Evolutionary conservation across 2,329 filamentous ascomycete genomes (phyloP), one percentile per base, ranked within the genome.

Genomic region (Amesomyces nigricolor): DNA sequence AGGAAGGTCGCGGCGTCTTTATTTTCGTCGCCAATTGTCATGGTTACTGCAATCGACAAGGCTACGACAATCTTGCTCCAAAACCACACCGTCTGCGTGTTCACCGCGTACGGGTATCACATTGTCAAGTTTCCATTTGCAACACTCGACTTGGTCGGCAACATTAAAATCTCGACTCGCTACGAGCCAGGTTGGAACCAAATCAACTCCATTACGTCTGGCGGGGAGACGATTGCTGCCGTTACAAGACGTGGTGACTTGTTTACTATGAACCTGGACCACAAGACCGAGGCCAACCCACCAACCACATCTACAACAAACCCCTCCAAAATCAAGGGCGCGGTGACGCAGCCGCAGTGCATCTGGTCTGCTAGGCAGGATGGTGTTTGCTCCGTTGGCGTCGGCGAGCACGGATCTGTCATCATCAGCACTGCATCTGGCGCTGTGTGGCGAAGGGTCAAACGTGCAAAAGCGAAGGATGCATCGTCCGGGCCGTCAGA

Each of bases 21-120:
- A 1, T 88, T 94, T 65, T 79, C 79, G 10, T 82, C 83, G 3
- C 82, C 69, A 0, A 96, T 99, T 51, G 75, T 80, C 26, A 88
- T 87, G 68, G 89, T 94, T 0, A 88, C 89, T 0, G 92, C 91
- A 3, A 96, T 95, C 56, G 92, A 97, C 66, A 86, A 86, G 62
- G 94, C 94, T 6, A 96, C 94, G 0, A 86, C 87, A 1, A 87
- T 91, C 59, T 73, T 99, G 29, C 79, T 99, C 3, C 87, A 91
- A 47, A 95, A 91, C 63, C 85, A 88, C 62, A 90, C 91, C 17
- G 90, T 97, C 9, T 95, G 88, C 78, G 86, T 99, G 0, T 96
- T 99, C 64, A 92, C 91, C 0, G 95, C 95, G 62, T 97, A 95
- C 65, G 92, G 92, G 4, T 97, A 96, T 68, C 90, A 91, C n/a